Evolutionary conservation across 805 yeast genomes (phyloP).

Genomic region (Saccharomycopsis sp.): DNA sequence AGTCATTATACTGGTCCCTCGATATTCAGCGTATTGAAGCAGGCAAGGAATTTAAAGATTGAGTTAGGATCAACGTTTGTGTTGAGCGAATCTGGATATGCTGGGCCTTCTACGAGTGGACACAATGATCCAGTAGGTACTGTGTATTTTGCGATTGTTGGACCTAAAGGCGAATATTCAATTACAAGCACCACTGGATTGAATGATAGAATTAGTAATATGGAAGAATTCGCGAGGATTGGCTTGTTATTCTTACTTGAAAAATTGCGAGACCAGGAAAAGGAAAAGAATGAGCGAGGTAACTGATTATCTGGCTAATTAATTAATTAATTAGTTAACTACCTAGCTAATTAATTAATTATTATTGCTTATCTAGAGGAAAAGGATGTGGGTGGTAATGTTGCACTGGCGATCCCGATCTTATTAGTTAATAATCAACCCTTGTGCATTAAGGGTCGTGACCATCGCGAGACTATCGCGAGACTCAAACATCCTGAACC

Average conservation of each 20-base stretch:
- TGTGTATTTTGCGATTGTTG: conserved; percentile 64
- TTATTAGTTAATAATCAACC: no score
- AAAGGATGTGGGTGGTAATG: no score
- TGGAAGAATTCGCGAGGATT: conserved; percentile 65
- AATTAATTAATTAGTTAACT: no score
- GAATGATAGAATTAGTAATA: conserved; percentile 54
- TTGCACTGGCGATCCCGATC: no score
- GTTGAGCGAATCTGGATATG: conserved; percentile 81
- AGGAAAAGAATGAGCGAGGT: neutral
- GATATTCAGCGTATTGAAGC: conserved; percentile 62
- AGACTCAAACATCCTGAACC: no score
- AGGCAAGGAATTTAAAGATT: conserved; percentile 72
- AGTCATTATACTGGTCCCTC: conserved; percentile 74
- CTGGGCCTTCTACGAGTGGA: conserved; percentile 48
- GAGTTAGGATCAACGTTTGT: conserved; percentile 82
- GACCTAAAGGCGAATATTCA: conserved; percentile 53
- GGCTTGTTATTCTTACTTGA: conserved; percentile 58
- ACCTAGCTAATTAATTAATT: no score
- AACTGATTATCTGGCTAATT: neutral
- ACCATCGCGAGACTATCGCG: no score
- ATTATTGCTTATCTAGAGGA: no score
- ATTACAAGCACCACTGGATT: conserved; percentile 38
- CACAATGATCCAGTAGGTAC: conserved; percentile 40
- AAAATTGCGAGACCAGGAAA: conserved; percentile 32
- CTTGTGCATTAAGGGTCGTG: no score